Evolutionary conservation across 2,329 filamentous ascomycete species (phyloP), one percentile per base, ranked within the genome.

Genomic region (Didymella pomorum): DNA sequence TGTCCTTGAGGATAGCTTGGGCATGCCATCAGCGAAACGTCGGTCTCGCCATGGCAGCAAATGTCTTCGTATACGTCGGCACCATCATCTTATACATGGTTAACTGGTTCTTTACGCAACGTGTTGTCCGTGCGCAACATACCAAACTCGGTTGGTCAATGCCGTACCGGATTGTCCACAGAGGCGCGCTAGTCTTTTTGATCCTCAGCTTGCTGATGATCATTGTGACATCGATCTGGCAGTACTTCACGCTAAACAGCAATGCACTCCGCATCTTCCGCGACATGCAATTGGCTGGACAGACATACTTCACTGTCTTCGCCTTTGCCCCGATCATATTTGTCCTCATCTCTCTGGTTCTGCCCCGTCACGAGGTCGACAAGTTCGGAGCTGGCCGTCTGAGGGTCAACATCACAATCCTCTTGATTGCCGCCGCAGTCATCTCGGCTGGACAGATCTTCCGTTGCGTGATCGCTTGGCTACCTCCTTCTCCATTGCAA

Each of bases 41-140:
- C 25, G 72, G 69, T 5, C 67, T 87, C 2, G 83, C 79, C 2
- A 85, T 87, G 43, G 83, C 84, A 1, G 86, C 90, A 2, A 82
- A 83, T 62, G 84, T 94, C 68, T 88, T 95, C 68, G 86, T 91
- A 57, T 87, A 88, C 51, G 87, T 89, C 0, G 92, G 91, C 39
- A 87, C 93, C 18, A 77, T 96, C 43, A 78, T 96, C n/a, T 80
- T 96, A 20, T 94, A 90, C 76, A 79, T 93, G 69, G 79, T 92
- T 74, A 93, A 96, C 79, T 80, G 96, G 62, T 82, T 95, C 71
- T 91, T 94, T 72, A 79, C 88, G 0, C 91, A 94, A 76, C 86
- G 92, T 48, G 82, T 96, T 25, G 75, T 95, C 25, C 86, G 92
- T 55, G 89, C 89, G 9, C 86, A 87, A 54, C 90, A 94, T 69